Percentiles rank a stretch among this genome's conserved stretches.
Conservation (phyloP, 805 yeast species). For the Spathaspora passalidarum region DNA sequence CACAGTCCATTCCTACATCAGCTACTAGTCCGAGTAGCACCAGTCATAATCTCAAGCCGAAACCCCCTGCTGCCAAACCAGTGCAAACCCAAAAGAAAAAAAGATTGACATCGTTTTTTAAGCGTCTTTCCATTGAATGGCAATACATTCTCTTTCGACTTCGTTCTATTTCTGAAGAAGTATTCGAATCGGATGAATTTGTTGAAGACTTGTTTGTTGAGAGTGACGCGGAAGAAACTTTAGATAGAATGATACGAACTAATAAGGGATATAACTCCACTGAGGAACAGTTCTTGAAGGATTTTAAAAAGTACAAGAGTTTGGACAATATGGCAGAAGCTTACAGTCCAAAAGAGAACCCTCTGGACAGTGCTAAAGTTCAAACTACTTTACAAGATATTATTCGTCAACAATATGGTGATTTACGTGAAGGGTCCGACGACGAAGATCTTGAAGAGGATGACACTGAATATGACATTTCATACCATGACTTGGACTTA, state of each 20-base stretch:
- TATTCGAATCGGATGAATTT: slow-evolving; percentile 47
- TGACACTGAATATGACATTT: slow-evolving; percentile 6
- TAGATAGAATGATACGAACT: slow-evolving; percentile 18
- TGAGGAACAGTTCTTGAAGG: slow-evolving; percentile 32
- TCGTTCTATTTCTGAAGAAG: slow-evolving; percentile 46
- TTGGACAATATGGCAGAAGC: slow-evolving; percentile 30
- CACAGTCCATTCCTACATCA: neutral
- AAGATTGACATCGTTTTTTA: slow-evolving; percentile 25
- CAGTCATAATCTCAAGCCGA: neutral
- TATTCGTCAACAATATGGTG: slow-evolving; percentile 5
- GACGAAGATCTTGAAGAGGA: slow-evolving; percentile 11
- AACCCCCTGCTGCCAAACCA: neutral
- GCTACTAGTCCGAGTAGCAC: neutral
- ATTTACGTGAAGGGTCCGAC: slow-evolving; percentile 4
- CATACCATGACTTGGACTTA: slow-evolving; percentile 25
- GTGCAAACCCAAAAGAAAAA: slow-evolving; percentile 6
- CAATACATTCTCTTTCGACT: slow-evolving; percentile 30
- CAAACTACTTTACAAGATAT: slow-evolving; percentile 9
- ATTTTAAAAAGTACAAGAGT: slow-evolving; percentile 27
- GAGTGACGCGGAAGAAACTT: slow-evolving; percentile 29
- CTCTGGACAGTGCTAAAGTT: neutral
- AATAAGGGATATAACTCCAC: slow-evolving; percentile 20
- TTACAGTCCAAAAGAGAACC: neutral
- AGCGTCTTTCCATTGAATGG: slow-evolving; percentile 39
- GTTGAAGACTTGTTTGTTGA: slow-evolving; percentile 46